Percentiles rank a stretch among this genome's conserved stretches.
Evolutionary conservation across 306 rosid genomes (phyloP).

Genomic region (Lathyrus tuberosus): DNA sequence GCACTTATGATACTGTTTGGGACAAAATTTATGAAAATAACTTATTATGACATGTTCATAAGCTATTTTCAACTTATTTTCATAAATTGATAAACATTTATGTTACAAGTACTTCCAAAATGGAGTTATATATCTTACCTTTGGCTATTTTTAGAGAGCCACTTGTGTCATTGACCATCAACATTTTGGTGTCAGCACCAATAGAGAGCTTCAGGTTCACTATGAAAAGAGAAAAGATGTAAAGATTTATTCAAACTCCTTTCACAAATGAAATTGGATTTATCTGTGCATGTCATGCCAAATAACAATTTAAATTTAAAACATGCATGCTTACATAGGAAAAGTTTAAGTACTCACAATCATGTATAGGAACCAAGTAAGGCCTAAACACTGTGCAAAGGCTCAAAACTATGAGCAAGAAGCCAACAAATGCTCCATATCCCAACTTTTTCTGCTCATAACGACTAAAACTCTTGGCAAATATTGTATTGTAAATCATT

Average conservation of each 20-base stretch:
- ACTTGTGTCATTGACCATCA: conserved; percentile 51
- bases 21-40: not conserved
- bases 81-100: not conserved
- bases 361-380: conserved; percentile 59
- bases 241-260: conserved; percentile 13
- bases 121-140: conserved; percentile 35
- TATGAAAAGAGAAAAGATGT: conserved; percentile 38
- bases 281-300: conserved; percentile 36
- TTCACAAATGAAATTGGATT: not conserved
- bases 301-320: not conserved
- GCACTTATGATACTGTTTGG: not conserved
- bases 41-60: not conserved
- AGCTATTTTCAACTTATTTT: not conserved
- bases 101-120: not conserved
- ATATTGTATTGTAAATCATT: conserved; percentile 62
- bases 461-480: conserved; percentile 80
- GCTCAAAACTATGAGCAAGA: conserved; percentile 56
- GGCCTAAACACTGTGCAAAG: conserved; percentile 76
- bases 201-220: conserved; percentile 62
- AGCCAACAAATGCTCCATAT: conserved; percentile 73
- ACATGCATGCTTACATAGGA: conserved; percentile 29
- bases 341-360: conserved; percentile 55
- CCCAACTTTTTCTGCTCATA: conserved; percentile 76
- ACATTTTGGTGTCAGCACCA: conserved; percentile 54
- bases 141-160: conserved; percentile 39